Base-by-base conservation (phyloP, 257 asterid species). In the Rhazya stricta region DNA sequence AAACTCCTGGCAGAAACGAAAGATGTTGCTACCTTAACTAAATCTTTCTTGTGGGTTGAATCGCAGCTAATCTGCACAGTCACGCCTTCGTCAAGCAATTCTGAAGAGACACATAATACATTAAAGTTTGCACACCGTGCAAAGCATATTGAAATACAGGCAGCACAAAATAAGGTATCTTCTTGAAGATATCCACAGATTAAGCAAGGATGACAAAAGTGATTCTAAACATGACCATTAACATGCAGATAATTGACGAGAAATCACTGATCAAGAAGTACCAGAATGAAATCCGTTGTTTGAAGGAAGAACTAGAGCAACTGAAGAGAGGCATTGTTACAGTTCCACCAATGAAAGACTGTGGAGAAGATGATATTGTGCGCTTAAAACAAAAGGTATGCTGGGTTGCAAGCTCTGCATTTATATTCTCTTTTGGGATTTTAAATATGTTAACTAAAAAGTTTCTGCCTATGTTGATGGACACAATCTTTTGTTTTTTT, bases 61-160 rank as follows among this genome's bases (percentile, higher is more conserved):
- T 53, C 76, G 80, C 92, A 95, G 99, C 91, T 93, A 67, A 92
- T 95, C 76, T 95, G 98, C 93, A 91, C 90, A 53, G 88, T 95
- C 57, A 95, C 98, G 71, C 99, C 99, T 78, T 91, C 99, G 34
- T 91, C 97, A 73, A 91, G 99, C 90, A 91, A 89, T 80, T 86
- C 98, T 54, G 99, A 95, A 84, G 99, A 95, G 92, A 92, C 99
- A 46, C 99, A 93, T 80, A 93, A 95, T 85, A 95, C 99, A 53
- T 83, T 95, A 83, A 95, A 95, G 86, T 95, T 95, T 85, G 99
- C 99, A 46, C 99, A 95, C 80, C 96, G 98, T 80, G 90, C 99
- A 81, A 95, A 95, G 81, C 98, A 95, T 82, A 90, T 95, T 78
- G 99, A 95, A 88, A 90, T 95, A 80, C 93, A 89, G 87, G 92